phyloP scores from a whole-genome alignment of 139 green algal species.

The Limnomonas spitsbergensis region DNA sequence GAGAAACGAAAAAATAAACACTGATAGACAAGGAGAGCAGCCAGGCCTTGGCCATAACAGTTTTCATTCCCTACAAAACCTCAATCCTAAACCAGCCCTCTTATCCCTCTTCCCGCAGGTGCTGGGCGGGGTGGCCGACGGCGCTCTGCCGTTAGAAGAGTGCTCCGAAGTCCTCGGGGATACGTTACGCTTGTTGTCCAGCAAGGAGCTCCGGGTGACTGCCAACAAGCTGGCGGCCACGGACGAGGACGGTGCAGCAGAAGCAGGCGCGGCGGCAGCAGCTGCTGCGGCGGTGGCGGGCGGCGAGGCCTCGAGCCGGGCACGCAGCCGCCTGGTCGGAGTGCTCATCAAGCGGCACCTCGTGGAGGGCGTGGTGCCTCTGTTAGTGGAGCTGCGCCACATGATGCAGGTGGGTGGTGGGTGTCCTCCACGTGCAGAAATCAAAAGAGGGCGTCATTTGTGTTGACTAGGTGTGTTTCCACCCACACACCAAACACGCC shows the following conservation, averaged over 20 bases:
- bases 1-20: no score
- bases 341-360: slow-evolving; percentile 87
- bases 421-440: background rate
- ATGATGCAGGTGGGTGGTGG: slow-evolving; percentile 42
- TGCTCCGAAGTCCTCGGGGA: slow-evolving; percentile 72
- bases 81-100: no score
- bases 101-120: no score
- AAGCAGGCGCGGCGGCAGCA: background rate
- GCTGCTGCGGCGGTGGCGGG: slow-evolving; percentile 17
- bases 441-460: background rate
- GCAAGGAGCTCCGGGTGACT: slow-evolving; percentile 67
- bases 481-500: no score
- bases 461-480: background rate
- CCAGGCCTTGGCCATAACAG: no score
- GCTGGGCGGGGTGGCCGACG: slow-evolving; percentile 68
- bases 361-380: slow-evolving; percentile 73
- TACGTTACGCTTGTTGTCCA: slow-evolving; percentile 66
- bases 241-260: slow-evolving; percentile 36
- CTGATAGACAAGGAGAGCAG: no score
- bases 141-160: slow-evolving; percentile 60
- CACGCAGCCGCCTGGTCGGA: slow-evolving; percentile 61
- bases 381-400: slow-evolving; percentile 76
- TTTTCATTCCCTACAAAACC: no score
- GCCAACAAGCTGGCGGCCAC: slow-evolving; percentile 32
- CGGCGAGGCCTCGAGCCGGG: slow-evolving; percentile 4